A percentile compares a stretch with the other conserved stretches of the same genome.
Evolutionary conservation across 192 early-diverging fungal species (phyloP).

Genomic region (Backusella morwellensis): DNA sequence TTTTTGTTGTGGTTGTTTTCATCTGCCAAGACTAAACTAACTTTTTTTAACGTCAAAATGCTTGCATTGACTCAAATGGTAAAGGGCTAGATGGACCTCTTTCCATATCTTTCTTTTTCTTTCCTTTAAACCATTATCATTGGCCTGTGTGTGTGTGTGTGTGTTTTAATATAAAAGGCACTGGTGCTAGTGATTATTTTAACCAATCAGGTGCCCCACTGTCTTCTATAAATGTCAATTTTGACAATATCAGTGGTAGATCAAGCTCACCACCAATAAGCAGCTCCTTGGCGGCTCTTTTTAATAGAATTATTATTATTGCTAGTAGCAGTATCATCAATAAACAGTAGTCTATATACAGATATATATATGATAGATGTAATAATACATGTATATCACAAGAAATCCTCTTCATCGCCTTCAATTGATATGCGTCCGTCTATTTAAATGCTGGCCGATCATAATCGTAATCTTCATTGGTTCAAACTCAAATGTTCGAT

Average conservation of each 20-base stretch:
- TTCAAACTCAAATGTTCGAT: neutral
- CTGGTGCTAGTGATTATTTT: neutral
- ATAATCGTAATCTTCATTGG: neutral
- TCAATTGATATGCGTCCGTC: neutral
- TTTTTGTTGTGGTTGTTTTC: neutral
- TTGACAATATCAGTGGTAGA: neutral
- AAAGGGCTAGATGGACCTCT: neutral
- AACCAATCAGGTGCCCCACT: neutral
- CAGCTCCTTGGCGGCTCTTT: too few relatives aligned
- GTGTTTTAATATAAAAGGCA: too few relatives aligned
- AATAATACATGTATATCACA: too few relatives aligned
- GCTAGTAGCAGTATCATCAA: too few relatives aligned
- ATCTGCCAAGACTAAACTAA: neutral
- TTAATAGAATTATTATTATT: too few relatives aligned
- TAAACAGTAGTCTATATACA: neutral
- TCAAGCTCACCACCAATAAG: too few relatives aligned
- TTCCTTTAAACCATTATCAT: too few relatives aligned
- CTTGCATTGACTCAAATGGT: neutral
- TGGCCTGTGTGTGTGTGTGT: too few relatives aligned
- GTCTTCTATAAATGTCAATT: neutral
- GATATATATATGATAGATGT: too few relatives aligned
- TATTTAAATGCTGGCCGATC: neutral
- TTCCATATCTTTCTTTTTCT: too few relatives aligned
- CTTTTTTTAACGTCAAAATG: neutral
- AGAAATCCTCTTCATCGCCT: neutral